These are phyloP conservation scores for Termitomyces sp. DNA, from an alignment of 768 basidiomycete species.

Conservation along the genomic window DNA sequence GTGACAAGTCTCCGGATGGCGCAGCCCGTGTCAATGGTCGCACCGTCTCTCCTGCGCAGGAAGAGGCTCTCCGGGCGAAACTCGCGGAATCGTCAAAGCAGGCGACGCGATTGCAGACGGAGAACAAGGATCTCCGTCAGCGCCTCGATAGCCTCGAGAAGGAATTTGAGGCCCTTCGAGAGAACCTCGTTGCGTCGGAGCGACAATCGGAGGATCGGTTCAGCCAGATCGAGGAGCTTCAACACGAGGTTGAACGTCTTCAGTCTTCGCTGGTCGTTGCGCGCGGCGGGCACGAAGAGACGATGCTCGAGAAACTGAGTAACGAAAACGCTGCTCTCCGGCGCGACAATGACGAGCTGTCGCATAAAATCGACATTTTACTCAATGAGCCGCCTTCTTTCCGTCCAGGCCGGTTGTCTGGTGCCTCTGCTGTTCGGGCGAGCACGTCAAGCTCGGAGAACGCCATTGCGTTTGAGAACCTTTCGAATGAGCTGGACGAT, in stretches of 20 bases:
- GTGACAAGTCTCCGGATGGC: conserved; percentile 39
- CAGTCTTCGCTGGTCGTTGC: conserved; percentile 69
- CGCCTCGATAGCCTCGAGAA: conserved; percentile 72
- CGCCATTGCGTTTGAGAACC: conserved; percentile 67
- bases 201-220: conserved; percentile 78
- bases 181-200: conserved; percentile 65
- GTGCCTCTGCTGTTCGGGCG: conserved; percentile 48
- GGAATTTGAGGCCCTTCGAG: conserved; percentile 67
- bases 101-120: conserved; percentile 59
- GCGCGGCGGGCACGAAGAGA: conserved; percentile 73
- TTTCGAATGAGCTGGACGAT: conserved; percentile 77
- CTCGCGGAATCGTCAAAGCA: conserved; percentile 78
- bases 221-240: conserved; percentile 71
- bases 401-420: conserved; percentile 59
- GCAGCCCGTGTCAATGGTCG: conserved; percentile 60
- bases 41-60: conserved; percentile 73
- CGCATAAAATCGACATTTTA: conserved; percentile 87
- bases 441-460: conserved; percentile 85
- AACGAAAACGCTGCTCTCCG: conserved; percentile 75
- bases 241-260: conserved; percentile 74
- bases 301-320: conserved; percentile 74
- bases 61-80: conserved; percentile 67
- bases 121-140: conserved; percentile 72
- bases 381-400: conserved; percentile 80
- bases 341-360: conserved; percentile 82